Conservation (phyloP, 306 rosid species). For the Begonia fuchsioides region DNA sequence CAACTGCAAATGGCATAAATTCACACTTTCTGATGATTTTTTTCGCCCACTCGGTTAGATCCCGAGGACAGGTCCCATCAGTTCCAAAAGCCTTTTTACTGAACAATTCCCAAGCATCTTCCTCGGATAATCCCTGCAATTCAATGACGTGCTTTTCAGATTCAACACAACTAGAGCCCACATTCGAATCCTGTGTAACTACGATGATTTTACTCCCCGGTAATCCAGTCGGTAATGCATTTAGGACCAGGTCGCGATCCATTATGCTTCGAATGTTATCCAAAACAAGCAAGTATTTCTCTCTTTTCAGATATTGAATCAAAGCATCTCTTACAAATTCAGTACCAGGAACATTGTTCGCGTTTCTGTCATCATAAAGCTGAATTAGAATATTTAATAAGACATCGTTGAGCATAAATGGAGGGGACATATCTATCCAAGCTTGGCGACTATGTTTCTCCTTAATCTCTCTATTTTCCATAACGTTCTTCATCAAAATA, state of each 20-base stretch:
- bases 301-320: not conserved
- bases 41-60: not conserved
- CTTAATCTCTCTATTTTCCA: not conserved
- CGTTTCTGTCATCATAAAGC: not conserved
- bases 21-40: not conserved
- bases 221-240: constrained; percentile 2
- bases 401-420: not conserved
- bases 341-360: not conserved
- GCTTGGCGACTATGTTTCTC: not conserved
- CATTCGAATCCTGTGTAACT: not conserved
- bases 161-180: not conserved
- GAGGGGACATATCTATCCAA: constrained; percentile 4
- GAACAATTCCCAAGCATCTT: not conserved
- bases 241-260: not conserved
- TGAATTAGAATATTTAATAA: not conserved
- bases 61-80: not conserved
- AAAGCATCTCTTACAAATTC: not conserved
- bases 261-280: constrained; percentile 1
- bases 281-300: constrained; percentile 2
- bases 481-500: constrained; percentile 1
- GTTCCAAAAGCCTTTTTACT: constrained; percentile 3
- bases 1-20: not conserved
- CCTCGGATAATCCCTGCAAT: not conserved
- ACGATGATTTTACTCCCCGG: constrained; percentile 4
- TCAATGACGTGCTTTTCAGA: constrained; percentile 3